Conservation (phyloP, 1,284 basidiomycete genomes). For the Apiotrichum brassicae region DNA sequence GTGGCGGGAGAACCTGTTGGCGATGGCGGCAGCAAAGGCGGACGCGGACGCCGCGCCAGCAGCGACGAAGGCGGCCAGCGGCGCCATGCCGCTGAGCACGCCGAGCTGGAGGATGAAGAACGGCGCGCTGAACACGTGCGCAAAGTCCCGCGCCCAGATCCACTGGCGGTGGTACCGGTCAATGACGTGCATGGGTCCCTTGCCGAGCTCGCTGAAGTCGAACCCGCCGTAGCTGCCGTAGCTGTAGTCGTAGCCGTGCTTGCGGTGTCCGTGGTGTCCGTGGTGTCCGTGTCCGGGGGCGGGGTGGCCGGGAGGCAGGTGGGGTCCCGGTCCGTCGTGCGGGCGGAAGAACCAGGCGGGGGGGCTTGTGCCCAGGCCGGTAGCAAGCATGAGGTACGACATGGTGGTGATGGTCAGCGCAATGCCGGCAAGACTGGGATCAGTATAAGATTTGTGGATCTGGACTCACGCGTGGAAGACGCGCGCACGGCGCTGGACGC, state of each 20-base stretch:
- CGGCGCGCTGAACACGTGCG: conserved; percentile 32
- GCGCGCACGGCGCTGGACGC: conserved; percentile 32
- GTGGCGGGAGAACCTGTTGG: background rate
- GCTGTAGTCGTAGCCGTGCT: background rate
- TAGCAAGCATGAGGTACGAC: conserved; percentile 38
- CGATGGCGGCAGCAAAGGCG: conserved; percentile 1
- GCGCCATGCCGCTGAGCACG: conserved; percentile 34
- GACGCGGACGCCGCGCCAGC: conserved; percentile 34
- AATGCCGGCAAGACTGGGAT: conserved; percentile 27
- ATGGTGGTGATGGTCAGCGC: conserved; percentile 36
- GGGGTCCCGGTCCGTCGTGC: too few species aligned
- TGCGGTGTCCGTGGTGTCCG: background rate
- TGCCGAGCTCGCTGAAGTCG: too few species aligned
- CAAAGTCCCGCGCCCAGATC: conserved; percentile 26
- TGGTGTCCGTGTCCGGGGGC: background rate
- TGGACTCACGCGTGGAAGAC: conserved; percentile 39
- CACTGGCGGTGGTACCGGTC: conserved; percentile 24
- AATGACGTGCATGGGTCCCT: conserved; percentile 11
- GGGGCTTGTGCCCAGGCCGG: conserved; percentile 35
- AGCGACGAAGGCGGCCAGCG: conserved; percentile 19
- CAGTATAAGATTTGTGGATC: background rate
- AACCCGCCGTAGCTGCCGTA: too few species aligned
- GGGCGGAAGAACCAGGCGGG: too few species aligned
- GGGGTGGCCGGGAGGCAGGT: conserved; percentile 1
- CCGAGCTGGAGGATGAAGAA: conserved; percentile 32